A percentile compares a stretch with the other conserved stretches of the same genome.
Evolutionary conservation across 805 yeast species (phyloP).

Genomic region (Cephaloascus albidus): DNA sequence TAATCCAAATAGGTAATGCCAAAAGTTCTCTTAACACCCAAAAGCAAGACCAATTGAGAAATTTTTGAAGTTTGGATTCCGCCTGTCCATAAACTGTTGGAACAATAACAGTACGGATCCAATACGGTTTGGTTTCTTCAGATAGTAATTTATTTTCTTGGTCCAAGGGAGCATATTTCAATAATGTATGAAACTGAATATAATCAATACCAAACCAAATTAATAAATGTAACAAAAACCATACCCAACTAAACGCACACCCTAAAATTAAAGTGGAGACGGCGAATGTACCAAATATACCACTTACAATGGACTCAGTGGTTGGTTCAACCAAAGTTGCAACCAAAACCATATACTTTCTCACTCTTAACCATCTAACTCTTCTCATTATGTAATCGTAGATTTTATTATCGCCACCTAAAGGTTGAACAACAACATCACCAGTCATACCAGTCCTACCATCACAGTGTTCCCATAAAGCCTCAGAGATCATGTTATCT

Average conservation of each 20-base stretch:
- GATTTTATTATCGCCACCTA: slow-evolving; percentile 27
- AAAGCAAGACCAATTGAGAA: slow-evolving; percentile 17
- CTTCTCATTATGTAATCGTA: slow-evolving; percentile 58
- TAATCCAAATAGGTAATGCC: slow-evolving; percentile 79
- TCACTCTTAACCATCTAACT: slow-evolving; percentile 76
- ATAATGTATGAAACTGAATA: slow-evolving; percentile 41
- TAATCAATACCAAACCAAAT: slow-evolving; percentile 63
- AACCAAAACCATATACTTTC: slow-evolving; percentile 78
- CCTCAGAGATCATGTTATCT: slow-evolving; percentile 87
- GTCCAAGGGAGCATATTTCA: slow-evolving; percentile 8
- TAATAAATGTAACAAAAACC: slow-evolving; percentile 42
- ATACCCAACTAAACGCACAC: slow-evolving; percentile 18
- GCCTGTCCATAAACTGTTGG: background rate
- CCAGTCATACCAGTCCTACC: slow-evolving; percentile 73
- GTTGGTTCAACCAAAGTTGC: slow-evolving; percentile 85
- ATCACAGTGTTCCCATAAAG: slow-evolving; percentile 59
- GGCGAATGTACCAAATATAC: slow-evolving; percentile 56
- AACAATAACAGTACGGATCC: background rate
- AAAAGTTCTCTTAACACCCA: slow-evolving; percentile 68
- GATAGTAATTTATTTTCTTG: background rate
- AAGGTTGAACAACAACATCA: slow-evolving; percentile 74
- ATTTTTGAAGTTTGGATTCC: background rate
- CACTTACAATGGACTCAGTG: slow-evolving; percentile 68
- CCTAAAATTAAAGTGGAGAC: slow-evolving; percentile 34
- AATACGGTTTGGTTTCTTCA: background rate